These are phyloP conservation scores for Aegilops longissima DNA, from an alignment of 176 grass and related monocot species.

Conservation along the genomic window DNA sequence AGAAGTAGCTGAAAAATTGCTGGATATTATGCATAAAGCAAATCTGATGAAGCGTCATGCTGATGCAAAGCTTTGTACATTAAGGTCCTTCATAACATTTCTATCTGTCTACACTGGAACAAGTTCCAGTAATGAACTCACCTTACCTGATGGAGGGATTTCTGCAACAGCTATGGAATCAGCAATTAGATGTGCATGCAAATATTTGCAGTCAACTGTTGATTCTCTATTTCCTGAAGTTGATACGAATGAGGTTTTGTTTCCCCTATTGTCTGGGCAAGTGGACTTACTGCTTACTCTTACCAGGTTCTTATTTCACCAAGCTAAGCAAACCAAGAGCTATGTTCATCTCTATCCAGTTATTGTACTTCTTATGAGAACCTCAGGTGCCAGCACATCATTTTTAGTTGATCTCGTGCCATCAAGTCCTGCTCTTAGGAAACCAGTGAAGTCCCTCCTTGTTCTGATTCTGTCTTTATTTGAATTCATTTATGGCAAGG, in stretches of 20 bases:
- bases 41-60: conserved; percentile 57
- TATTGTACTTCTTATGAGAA: conserved; percentile 63
- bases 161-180: conserved; percentile 42
- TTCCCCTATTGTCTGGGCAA: conserved; percentile 61
- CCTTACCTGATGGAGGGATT: conserved; percentile 45
- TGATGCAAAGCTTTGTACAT: conserved; percentile 61
- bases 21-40: conserved; percentile 58
- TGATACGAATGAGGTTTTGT: conserved; percentile 49
- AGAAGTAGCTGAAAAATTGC: conserved; percentile 69
- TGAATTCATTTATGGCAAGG: conserved; percentile 43
- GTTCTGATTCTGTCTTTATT: conserved; percentile 57
- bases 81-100: conserved; percentile 66
- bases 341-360: conserved; percentile 26
- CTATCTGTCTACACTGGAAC: conserved; percentile 72
- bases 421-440: conserved; percentile 46
- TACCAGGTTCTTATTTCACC: conserved; percentile 41
- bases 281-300: conserved; percentile 66
- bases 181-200: conserved; percentile 58
- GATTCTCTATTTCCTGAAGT: conserved; percentile 50
- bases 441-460: conserved; percentile 70
- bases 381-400: conserved; percentile 43
- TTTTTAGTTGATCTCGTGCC: conserved; percentile 63
- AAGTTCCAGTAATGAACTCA: conserved; percentile 35
- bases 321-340: conserved; percentile 40
- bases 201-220: conserved; percentile 50